Conservation (phyloP, 306 rosid species). For the Lathyrus aphaca region DNA sequence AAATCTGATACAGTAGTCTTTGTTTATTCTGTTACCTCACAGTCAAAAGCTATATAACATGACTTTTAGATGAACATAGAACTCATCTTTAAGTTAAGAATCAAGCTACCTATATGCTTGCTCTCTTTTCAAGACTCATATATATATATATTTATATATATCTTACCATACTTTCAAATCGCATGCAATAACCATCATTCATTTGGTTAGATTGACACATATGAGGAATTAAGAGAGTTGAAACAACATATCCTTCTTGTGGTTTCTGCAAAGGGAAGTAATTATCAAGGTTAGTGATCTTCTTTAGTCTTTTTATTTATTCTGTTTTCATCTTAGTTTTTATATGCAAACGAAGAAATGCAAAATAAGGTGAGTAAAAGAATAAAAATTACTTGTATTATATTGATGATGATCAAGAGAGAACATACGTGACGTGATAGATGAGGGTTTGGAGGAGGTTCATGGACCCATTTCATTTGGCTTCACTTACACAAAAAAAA, state of each 20-base stretch:
- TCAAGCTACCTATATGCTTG: neutral
- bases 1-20: neutral
- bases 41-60: slow-evolving; percentile 1
- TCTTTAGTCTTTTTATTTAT: neutral
- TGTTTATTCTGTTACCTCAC: neutral
- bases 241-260: neutral
- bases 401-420: too few species aligned
- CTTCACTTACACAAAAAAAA: too few species aligned
- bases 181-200: slow-evolving; percentile 10
- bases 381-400: too few species aligned
- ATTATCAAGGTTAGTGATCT: neutral
- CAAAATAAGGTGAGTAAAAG: too few species aligned
- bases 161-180: neutral
- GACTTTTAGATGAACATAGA: neutral
- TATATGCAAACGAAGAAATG: too few species aligned
- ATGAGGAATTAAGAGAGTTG: neutral
- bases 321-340: too few species aligned
- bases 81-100: neutral
- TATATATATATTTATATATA: neutral
- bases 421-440: too few species aligned
- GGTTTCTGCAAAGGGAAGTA: neutral
- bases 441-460: too few species aligned
- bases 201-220: slow-evolving; percentile 16
- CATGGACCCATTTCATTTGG: too few species aligned
- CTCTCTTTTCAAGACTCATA: neutral